A percentile compares a stretch with the other conserved stretches of the same genome.
phyloP scores from a whole-genome alignment of 352 stramenopile species.

The Globisporangium irregulare region DNA sequence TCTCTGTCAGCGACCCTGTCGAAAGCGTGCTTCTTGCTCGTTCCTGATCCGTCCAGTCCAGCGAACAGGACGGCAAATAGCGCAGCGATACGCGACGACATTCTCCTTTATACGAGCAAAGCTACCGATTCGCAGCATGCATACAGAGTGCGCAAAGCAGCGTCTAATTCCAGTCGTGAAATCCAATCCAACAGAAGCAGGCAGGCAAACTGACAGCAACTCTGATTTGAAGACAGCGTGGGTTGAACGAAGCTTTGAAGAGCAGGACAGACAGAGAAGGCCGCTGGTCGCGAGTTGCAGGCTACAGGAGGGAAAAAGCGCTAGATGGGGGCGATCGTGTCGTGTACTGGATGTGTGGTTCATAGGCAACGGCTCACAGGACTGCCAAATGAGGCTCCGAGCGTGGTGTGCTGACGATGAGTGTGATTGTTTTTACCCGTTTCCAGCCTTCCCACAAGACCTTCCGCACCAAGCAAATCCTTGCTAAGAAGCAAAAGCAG shows the following conservation, averaged over 20 bases:
- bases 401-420: not conserved
- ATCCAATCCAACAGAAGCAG: not conserved
- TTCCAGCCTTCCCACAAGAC: conserved; percentile 98
- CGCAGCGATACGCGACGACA: not conserved
- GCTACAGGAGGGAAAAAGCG: not conserved
- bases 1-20: not conserved
- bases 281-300: not conserved
- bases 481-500: conserved; percentile 99
- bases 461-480: conserved; percentile 99
- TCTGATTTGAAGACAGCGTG: not conserved
- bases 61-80: not conserved
- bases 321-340: not conserved
- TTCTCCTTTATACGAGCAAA: not conserved
- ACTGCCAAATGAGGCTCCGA: not conserved
- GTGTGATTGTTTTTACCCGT: conserved; percentile 3
- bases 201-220: not conserved
- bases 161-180: not conserved
- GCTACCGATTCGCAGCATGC: not conserved
- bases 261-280: not conserved
- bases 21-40: not conserved
- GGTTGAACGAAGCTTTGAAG: not conserved
- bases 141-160: not conserved
- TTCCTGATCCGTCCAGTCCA: not conserved
- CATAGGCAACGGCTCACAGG: not conserved
- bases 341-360: not conserved